A percentile compares a stretch with the other conserved stretches of the same genome.
Conservation (phyloP, 805 yeast species). For the Diddensiella caesifluorescens region DNA sequence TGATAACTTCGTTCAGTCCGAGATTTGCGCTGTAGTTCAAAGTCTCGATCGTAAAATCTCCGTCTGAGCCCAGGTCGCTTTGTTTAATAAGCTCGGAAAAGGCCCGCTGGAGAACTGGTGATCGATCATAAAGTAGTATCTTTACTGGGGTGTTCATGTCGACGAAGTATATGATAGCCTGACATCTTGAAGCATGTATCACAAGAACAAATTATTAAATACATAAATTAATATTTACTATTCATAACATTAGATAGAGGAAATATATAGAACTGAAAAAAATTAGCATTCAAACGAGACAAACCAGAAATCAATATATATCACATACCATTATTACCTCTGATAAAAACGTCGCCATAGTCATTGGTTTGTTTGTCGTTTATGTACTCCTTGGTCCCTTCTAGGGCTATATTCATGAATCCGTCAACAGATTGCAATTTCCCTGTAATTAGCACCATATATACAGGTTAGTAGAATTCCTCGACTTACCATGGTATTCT, state of each 20-base stretch:
- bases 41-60: slow-evolving; percentile 6
- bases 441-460: slow-evolving; percentile 10
- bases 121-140: slow-evolving; percentile 10
- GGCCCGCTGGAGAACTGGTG: slow-evolving; percentile 3
- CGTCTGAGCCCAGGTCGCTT: neutral
- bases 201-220: neutral
- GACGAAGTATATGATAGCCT: neutral
- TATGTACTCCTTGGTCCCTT: slow-evolving; percentile 63
- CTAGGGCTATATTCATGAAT: slow-evolving; percentile 89
- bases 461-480: neutral
- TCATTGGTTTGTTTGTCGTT: slow-evolving; percentile 44
- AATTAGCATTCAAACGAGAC: neutral
- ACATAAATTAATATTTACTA: too few species aligned
- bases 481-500: slow-evolving; percentile 59
- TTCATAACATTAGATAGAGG: slow-evolving; percentile 8
- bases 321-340: slow-evolving; percentile 78
- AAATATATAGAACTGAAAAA: slow-evolving; percentile 28
- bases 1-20: slow-evolving; percentile 8
- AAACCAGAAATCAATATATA: neutral
- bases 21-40: neutral
- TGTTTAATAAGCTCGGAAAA: neutral
- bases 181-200: neutral
- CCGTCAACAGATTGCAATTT: slow-evolving; percentile 85
- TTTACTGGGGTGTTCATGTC: neutral
- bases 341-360: slow-evolving; percentile 75